Conservation (phyloP, 2,329 filamentous ascomycete genomes). For the Aspergillus neotritici region DNA sequence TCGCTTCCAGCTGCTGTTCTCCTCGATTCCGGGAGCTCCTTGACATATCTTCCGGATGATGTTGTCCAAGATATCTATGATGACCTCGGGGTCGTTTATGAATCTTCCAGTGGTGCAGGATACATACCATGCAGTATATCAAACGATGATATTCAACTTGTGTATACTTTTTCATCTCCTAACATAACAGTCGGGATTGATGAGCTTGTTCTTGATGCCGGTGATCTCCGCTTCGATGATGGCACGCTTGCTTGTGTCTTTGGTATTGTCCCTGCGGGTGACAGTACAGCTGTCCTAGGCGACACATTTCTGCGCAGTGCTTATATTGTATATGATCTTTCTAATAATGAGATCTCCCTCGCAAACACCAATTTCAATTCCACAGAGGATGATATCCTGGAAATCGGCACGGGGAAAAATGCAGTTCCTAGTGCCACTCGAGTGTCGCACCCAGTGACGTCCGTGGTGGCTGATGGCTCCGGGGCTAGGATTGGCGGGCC, state of each 20-base stretch:
- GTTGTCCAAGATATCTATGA: slow-evolving; percentile 48
- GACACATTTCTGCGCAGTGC: slow-evolving; percentile 59
- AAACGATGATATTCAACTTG: slow-evolving; percentile 46
- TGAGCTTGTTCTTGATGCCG: slow-evolving; percentile 52
- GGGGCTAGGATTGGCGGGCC: slow-evolving; percentile 40
- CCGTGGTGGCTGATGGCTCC: slow-evolving; percentile 37
- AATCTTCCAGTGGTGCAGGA: slow-evolving; percentile 48
- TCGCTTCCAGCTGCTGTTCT: slow-evolving; percentile 38
- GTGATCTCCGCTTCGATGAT: slow-evolving; percentile 33
- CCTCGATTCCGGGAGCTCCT: slow-evolving; percentile 36
- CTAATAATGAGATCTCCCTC: slow-evolving; percentile 55
- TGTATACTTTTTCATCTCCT: slow-evolving; percentile 53
- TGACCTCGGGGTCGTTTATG: slow-evolving; percentile 55
- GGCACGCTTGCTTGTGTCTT: slow-evolving; percentile 38
- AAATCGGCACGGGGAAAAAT: slow-evolving; percentile 47
- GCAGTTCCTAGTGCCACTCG: slow-evolving; percentile 50
- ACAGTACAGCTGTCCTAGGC: slow-evolving; percentile 49
- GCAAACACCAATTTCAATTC: slow-evolving; percentile 58
- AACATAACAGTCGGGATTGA: slow-evolving; percentile 51
- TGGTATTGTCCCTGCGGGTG: slow-evolving; percentile 48
- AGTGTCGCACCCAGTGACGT: slow-evolving; percentile 49
- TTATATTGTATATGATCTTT: slow-evolving; percentile 59
- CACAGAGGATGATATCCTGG: slow-evolving; percentile 45
- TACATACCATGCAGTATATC: slow-evolving; percentile 51
- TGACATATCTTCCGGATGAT: slow-evolving; percentile 35